phyloP scores from a whole-genome alignment of 2,329 filamentous ascomycete species.

The Dendryphion nanum region DNA sequence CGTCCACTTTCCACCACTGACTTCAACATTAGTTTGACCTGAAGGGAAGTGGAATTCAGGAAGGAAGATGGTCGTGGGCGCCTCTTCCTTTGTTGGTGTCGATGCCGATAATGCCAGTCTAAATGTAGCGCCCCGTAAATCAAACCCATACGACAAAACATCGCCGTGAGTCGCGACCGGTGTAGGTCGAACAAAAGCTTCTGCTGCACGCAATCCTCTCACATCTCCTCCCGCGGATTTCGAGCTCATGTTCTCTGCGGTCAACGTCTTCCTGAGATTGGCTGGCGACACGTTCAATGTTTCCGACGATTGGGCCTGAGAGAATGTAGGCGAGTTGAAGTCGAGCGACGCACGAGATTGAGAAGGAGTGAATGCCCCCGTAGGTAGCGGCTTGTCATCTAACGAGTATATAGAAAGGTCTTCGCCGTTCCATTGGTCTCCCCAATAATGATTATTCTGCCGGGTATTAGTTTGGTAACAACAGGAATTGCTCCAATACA shows the following conservation, averaged over 20 bases:
- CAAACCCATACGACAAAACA: constrained; percentile 73
- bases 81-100: constrained; percentile 58
- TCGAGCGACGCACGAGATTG: constrained; percentile 52
- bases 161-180: constrained; percentile 73
- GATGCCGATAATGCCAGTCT: constrained; percentile 66
- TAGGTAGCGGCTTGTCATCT: constrained; percentile 68
- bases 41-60: constrained; percentile 91
- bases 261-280: constrained; percentile 73
- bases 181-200: constrained; percentile 86
- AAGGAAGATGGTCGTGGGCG: constrained; percentile 79
- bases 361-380: constrained; percentile 49
- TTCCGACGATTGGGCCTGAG: constrained; percentile 50
- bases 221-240: constrained; percentile 24
- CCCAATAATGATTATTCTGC: constrained; percentile 81
- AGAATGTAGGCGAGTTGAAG: constrained; percentile 54
- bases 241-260: constrained; percentile 50
- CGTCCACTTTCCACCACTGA: constrained; percentile 86
- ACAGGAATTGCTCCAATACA: too few species aligned
- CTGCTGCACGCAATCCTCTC: constrained; percentile 77
- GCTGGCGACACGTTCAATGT: constrained; percentile 63
- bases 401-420: constrained; percentile 86
- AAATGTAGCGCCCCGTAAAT: constrained; percentile 76
- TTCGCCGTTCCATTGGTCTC: constrained; percentile 97
- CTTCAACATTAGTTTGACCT: constrained; percentile 67
- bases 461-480: too few species aligned